Evolutionary conservation across 345 rosid species (phyloP), one percentile per base, ranked within the genome.

Genomic region (Arabidopsis arenosa): DNA sequence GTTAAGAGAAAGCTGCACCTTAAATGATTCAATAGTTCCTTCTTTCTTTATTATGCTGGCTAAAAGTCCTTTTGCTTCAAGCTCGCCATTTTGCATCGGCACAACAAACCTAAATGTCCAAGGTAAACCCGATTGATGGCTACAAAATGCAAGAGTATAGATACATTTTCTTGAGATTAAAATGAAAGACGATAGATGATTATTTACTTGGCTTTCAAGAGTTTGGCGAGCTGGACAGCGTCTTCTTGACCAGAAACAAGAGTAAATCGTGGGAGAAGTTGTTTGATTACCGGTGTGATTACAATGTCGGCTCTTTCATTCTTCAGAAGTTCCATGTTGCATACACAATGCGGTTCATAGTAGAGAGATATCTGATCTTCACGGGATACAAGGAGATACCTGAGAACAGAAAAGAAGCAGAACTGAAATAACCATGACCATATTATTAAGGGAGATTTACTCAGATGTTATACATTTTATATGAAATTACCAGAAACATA

Each of bases 181-280:
- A 26, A 54, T 30, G 5, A 15, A 13, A 49, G 35, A 62, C 54
- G 15, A 60, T n/a, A 23, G 71, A 41, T 57, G n/a, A 48, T 56
- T 70, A 13, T 26, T 55, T 90, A 93, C 96, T 80, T 93, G 82
- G 95, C 98, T 56, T 82, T 40, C 60, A 94, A 80, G 73, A 86
- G 57, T 81, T 87, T 94, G 18, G 98, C 95, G 15, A 94, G 90
- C 80, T 80, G 85, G 60, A 94, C 89, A 5, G 97, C 97, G 65
- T 94, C 97, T 86, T 94, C 95, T 89, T 91, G 97, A 61, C 98
- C 98, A 4, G 90, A 94, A 74, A 92, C 97, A 76, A 94, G 82
- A 35, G 95, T 91, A 76, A 91, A 89, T 5, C 73, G 82, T 33
- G 98, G 97, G 77, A 94, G 96, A 83, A 90, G 95, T 84, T 87